phyloP scores from a whole-genome alignment of 768 basidiomycete genomes.

The Lactifluus volemus region DNA sequence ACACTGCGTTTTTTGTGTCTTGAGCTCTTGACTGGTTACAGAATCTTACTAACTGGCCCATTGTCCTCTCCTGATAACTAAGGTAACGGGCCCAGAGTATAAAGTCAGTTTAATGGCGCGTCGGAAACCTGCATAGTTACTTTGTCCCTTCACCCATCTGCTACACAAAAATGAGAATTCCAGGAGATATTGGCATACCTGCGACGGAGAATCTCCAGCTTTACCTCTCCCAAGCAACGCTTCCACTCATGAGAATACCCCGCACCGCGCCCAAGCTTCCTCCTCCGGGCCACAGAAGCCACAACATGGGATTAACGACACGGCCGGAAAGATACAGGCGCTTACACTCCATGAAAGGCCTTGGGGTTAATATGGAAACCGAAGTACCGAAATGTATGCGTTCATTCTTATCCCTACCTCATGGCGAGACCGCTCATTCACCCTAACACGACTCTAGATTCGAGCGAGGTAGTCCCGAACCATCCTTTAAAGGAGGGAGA shows the following conservation, averaged over 20 bases:
- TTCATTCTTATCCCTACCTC: background rate
- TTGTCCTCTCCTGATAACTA: background rate
- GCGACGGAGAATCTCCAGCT: constrained; percentile 15
- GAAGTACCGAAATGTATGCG: constrained; percentile 6
- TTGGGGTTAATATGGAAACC: background rate
- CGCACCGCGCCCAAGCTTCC: constrained; percentile 11
- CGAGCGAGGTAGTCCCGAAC: background rate
- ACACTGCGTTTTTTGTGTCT: background rate
- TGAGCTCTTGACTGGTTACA: background rate
- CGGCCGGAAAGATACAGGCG: constrained; percentile 15
- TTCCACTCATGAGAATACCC: constrained; percentile 14
- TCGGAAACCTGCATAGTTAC: background rate
- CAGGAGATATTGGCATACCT: constrained; percentile 15
- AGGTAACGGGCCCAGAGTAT: background rate
- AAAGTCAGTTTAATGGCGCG: background rate
- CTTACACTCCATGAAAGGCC: constrained; percentile 3
- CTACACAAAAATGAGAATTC: background rate
- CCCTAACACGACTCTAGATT: background rate
- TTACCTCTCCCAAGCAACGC: constrained; percentile 16
- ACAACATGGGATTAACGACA: constrained; percentile 9
- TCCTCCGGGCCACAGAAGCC: constrained; percentile 17
- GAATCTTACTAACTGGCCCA: background rate
- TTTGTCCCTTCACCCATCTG: background rate
- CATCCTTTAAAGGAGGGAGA: constrained; percentile 2
- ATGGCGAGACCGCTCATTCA: background rate